phyloP scores from a whole-genome alignment of 129 eudicot species.

The Deinandra increscens region DNA sequence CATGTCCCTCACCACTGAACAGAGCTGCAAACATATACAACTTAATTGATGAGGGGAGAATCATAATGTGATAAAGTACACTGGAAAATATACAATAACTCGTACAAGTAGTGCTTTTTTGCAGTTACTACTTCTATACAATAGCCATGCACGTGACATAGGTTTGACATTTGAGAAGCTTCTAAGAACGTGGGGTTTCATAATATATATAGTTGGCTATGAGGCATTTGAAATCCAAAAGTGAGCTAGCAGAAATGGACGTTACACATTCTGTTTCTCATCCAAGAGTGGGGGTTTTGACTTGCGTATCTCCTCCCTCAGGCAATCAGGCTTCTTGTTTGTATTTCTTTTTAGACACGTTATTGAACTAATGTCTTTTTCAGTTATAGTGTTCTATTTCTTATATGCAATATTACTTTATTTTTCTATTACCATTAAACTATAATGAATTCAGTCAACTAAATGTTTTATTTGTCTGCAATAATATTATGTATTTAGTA shows the following conservation, averaged over 20 bases:
- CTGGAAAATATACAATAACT: conserved; percentile 7
- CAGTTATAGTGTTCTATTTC: background rate
- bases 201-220: background rate
- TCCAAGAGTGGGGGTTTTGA: background rate
- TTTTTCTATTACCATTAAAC: background rate
- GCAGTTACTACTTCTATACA: background rate
- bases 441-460: background rate
- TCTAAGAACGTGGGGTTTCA: background rate
- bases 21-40: conserved; percentile 51
- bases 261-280: background rate
- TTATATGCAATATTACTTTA: background rate
- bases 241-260: background rate
- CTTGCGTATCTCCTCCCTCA: background rate
- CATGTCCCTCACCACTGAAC: conserved; percentile 87
- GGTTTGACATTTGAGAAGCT: background rate
- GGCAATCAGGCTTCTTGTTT: background rate
- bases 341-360: background rate
- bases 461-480: background rate
- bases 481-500: background rate
- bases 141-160: background rate
- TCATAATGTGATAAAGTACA: conserved; percentile 8
- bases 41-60: background rate
- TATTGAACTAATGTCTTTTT: background rate
- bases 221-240: background rate
- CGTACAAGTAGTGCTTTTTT: background rate